Conservation (phyloP, 352 stramenopile species). For the Bremia lactucae region DNA sequence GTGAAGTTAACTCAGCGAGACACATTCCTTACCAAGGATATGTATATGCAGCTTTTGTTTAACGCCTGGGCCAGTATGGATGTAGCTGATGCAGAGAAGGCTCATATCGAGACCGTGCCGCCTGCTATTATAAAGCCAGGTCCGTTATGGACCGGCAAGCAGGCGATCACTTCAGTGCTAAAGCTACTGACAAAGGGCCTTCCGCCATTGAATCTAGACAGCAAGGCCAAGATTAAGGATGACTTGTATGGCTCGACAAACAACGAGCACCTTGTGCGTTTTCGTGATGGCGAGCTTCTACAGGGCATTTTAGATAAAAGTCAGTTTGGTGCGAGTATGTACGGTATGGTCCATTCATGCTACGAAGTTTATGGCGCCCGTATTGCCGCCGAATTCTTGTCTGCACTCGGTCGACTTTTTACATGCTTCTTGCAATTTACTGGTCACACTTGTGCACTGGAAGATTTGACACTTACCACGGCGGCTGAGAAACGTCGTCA, state of each 20-base stretch:
- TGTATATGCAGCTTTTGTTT: constrained; percentile 98
- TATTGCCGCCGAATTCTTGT: constrained; percentile 75
- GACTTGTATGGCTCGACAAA: constrained; percentile 90
- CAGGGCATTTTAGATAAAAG: constrained; percentile 98
- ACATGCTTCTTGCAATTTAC: constrained; percentile 97
- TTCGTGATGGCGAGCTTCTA: constrained; percentile 93
- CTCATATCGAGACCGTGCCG: constrained; percentile 91
- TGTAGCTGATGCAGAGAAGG: constrained; percentile 76
- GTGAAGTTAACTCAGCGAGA: constrained; percentile 98
- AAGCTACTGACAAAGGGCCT: constrained; percentile 88
- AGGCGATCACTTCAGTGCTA: constrained; percentile 97
- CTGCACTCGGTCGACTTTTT: constrained; percentile 87
- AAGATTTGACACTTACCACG: constrained; percentile 95
- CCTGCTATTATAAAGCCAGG: constrained; percentile 96
- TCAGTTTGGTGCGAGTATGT: constrained; percentile 96
- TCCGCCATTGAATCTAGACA: constrained; percentile 87
- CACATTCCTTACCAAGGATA: constrained; percentile 96
- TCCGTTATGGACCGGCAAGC: constrained; percentile 98
- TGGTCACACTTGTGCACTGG: constrained; percentile 97
- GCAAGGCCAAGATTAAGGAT: constrained; percentile 95
- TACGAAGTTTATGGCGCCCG: constrained; percentile 87
- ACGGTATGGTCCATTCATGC: constrained; percentile 95
- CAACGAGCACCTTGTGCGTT: constrained; percentile 94
- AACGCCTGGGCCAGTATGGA: constrained; percentile 93
- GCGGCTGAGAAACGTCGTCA: constrained; percentile 87